A percentile compares a stretch with the other conserved stretches of the same genome.
Evolutionary conservation across 495 filamentous ascomycete species (phyloP).

Genomic region (Bombardia bombarda): DNA sequence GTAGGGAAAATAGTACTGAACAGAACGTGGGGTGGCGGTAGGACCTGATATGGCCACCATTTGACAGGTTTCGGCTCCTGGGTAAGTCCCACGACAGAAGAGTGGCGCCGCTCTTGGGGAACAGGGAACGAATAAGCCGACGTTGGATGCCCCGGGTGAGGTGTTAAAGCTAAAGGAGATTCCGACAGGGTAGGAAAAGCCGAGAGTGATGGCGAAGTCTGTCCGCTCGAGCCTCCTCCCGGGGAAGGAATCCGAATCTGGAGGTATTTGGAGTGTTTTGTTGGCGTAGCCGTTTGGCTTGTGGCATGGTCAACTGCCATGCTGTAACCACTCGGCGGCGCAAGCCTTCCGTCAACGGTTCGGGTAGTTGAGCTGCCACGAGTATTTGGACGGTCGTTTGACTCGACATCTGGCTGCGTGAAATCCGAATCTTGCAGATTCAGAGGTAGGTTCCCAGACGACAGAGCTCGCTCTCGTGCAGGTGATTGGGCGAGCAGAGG

Average conservation of each 20-base stretch:
- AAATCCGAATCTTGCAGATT: slow-evolving; percentile 10
- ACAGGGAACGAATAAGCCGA: slow-evolving; percentile 26
- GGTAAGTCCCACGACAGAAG: slow-evolving; percentile 24
- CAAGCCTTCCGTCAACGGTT: slow-evolving; percentile 22
- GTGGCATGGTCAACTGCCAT: slow-evolving; percentile 5
- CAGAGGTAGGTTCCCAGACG: slow-evolving; percentile 19
- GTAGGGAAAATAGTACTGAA: slow-evolving; percentile 80
- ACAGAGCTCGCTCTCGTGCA: slow-evolving; percentile 23
- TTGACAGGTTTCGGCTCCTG: slow-evolving; percentile 38
- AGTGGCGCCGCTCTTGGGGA: slow-evolving; percentile 6
- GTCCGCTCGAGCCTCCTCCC: slow-evolving; percentile 45
- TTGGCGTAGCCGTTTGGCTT: slow-evolving; percentile 16
- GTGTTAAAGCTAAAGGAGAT: slow-evolving; percentile 35
- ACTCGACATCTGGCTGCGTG: slow-evolving; percentile 1
- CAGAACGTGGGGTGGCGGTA: slow-evolving; percentile 64
- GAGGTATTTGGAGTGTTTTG: slow-evolving; percentile 4
- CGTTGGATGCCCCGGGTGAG: slow-evolving; percentile 27
- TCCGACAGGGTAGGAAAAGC: slow-evolving; percentile 36
- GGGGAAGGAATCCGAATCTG: slow-evolving; percentile 29
- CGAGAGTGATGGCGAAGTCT: slow-evolving; percentile 29
- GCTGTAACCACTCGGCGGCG: slow-evolving; percentile 13
- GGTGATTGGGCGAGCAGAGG: slow-evolving; percentile 1
- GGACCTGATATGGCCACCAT: slow-evolving; percentile 70
- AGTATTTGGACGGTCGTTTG: slow-evolving; percentile 5
- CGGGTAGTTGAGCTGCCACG: slow-evolving; percentile 14